These are phyloP conservation scores for Aristolochia californica DNA, from an alignment of 164 flowering plant genomes.

Conservation along the genomic window DNA sequence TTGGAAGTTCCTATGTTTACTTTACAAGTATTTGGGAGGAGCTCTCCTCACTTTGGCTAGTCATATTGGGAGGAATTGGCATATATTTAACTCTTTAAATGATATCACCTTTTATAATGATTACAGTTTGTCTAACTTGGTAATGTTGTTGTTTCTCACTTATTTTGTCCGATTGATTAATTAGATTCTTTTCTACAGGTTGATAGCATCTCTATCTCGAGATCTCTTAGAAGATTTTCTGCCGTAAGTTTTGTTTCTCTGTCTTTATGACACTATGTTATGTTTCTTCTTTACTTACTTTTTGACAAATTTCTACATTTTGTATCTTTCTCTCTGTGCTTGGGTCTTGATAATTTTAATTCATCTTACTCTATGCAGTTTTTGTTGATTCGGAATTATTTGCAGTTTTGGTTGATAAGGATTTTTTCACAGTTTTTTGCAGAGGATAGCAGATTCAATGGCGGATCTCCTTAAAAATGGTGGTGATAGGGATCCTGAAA, in stretches of 20 bases:
- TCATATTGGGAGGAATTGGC: too few relatives aligned
- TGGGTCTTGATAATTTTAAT: background rate
- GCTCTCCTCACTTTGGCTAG: too few relatives aligned
- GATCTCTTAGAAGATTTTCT: conserved; percentile 75
- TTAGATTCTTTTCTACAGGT: conserved; percentile 27
- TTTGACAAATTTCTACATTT: background rate
- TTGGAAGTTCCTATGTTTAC: too few relatives aligned
- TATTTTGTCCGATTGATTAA: too few relatives aligned
- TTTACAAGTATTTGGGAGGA: too few relatives aligned
- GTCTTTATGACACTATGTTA: background rate
- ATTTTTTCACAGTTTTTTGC: conserved; percentile 45
- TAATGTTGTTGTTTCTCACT: too few relatives aligned
- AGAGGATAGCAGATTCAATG: conserved; percentile 35
- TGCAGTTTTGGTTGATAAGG: conserved; percentile 4
- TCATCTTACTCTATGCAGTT: background rate
- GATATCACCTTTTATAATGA: background rate
- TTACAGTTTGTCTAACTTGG: too few relatives aligned
- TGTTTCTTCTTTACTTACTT: background rate
- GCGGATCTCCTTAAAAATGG: conserved; percentile 63
- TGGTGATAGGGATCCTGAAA: conserved; percentile 84
- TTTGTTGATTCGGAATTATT: background rate
- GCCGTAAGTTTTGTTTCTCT: conserved; percentile 46
- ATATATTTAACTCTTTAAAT: too few relatives aligned
- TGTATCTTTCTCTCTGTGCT: background rate
- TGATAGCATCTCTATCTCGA: conserved; percentile 79